phyloP scores from a whole-genome alignment of 2,329 filamentous ascomycete genomes.

The Colletotrichum chrysophilum region DNA sequence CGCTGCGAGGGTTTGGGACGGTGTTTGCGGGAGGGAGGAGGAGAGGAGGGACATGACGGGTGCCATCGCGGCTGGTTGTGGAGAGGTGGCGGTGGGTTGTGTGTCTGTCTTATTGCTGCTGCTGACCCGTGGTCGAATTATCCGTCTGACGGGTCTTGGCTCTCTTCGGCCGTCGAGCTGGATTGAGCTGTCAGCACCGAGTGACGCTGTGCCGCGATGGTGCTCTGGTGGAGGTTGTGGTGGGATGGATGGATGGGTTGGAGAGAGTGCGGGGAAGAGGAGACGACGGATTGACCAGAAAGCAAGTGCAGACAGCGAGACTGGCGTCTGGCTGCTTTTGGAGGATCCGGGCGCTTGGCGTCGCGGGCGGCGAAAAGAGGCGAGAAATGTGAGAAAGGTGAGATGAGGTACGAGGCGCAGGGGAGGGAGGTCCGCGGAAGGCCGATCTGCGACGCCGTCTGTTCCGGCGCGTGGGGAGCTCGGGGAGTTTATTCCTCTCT shows the following conservation, averaged over 20 bases:
- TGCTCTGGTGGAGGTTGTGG: neutral
- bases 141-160: neutral
- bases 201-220: neutral
- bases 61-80: neutral
- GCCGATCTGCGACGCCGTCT: conserved; percentile 16
- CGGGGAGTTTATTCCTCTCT: neutral
- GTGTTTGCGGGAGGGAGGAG: conserved; percentile 11
- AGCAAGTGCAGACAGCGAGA: neutral
- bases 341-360: neutral
- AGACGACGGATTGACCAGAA: neutral
- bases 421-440: neutral
- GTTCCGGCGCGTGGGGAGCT: neutral
- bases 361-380: neutral
- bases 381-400: neutral
- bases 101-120: neutral
- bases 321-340: neutral
- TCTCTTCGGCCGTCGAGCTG: neutral
- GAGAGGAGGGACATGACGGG: neutral
- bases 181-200: neutral
- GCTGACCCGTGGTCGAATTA: neutral
- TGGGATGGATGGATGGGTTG: neutral
- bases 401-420: neutral
- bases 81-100: neutral
- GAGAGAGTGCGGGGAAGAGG: neutral
- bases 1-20: conserved; percentile 6